Conservation (phyloP, 371 early-diverging fungal species). For the Quaeritorhiza haematococci region DNA sequence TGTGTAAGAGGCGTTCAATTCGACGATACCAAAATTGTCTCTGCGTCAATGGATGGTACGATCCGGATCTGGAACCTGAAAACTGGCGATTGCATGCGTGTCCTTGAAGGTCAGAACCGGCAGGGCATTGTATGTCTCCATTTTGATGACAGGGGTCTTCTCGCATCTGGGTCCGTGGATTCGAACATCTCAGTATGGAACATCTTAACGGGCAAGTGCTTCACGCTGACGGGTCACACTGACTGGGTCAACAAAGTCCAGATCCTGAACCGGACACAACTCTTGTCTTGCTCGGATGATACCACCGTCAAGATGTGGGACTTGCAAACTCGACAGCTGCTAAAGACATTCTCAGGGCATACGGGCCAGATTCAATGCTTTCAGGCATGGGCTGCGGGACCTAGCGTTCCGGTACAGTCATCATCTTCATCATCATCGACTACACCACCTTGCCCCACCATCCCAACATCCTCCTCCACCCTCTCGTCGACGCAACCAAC, state of each 20-base stretch:
- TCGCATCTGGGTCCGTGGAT: constrained; percentile 84
- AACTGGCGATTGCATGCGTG: constrained; percentile 83
- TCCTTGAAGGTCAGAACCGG: constrained; percentile 70
- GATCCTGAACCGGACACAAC: constrained; percentile 54
- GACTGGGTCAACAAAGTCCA: constrained; percentile 86
- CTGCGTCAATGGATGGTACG: constrained; percentile 83
- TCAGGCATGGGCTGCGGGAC: constrained; percentile 49
- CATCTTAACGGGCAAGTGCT: constrained; percentile 71
- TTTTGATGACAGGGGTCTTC: constrained; percentile 66
- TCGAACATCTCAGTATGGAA: constrained; percentile 89
- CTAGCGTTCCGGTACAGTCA: constrained; percentile 11
- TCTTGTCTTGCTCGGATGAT: constrained; percentile 83
- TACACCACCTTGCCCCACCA: neutral
- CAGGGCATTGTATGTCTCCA: constrained; percentile 72
- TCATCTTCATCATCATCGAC: neutral
- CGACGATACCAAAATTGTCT: constrained; percentile 53
- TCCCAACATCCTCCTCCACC: neutral
- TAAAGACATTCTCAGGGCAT: constrained; percentile 71
- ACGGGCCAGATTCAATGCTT: constrained; percentile 70
- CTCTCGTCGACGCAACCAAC: neutral
- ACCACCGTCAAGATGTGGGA: constrained; percentile 77
- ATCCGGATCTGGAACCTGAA: constrained; percentile 81
- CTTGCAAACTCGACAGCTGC: constrained; percentile 57
- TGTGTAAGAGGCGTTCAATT: constrained; percentile 75
- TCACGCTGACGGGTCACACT: constrained; percentile 72